phyloP scores from a whole-genome alignment of 257 asterid species.

The Forsythia suspensa region DNA sequence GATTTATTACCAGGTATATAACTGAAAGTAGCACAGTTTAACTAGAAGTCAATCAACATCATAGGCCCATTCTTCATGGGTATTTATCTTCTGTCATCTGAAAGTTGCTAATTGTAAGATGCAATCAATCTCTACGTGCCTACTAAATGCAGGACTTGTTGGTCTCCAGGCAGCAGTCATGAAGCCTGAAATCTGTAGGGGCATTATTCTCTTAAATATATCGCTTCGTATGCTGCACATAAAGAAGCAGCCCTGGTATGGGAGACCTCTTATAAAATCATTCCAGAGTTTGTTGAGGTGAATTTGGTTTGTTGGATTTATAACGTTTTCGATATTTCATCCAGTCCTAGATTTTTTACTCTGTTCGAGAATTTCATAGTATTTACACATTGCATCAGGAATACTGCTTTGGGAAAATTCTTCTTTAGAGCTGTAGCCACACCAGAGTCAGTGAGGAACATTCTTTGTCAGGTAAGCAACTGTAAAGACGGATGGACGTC shows the following conservation, averaged over 20 bases:
- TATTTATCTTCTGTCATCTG: not conserved
- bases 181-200: conserved; percentile 68
- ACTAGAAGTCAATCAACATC: not conserved
- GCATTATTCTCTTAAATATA: conserved; percentile 77
- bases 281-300: conserved; percentile 87
- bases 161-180: conserved; percentile 94
- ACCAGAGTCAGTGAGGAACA: conserved; percentile 72
- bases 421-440: conserved; percentile 80
- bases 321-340: not conserved
- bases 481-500: not conserved
- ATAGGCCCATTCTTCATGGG: not conserved
- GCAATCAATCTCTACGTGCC: conserved; percentile 4
- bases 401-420: conserved; percentile 70
- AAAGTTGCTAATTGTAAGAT: not conserved
- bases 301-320: not conserved
- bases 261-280: conserved; percentile 69
- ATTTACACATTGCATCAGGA: conserved; percentile 38
- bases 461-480: conserved; percentile 76
- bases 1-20: not conserved
- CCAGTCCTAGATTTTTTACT: not conserved
- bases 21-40: not conserved
- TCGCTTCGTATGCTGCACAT: conserved; percentile 92
- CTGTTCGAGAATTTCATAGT: not conserved
- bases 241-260: conserved; percentile 93
- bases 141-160: conserved; percentile 62